Conservation (phyloP, 768 basidiomycete genomes). For the Rhodotorula babjevae region DNA sequence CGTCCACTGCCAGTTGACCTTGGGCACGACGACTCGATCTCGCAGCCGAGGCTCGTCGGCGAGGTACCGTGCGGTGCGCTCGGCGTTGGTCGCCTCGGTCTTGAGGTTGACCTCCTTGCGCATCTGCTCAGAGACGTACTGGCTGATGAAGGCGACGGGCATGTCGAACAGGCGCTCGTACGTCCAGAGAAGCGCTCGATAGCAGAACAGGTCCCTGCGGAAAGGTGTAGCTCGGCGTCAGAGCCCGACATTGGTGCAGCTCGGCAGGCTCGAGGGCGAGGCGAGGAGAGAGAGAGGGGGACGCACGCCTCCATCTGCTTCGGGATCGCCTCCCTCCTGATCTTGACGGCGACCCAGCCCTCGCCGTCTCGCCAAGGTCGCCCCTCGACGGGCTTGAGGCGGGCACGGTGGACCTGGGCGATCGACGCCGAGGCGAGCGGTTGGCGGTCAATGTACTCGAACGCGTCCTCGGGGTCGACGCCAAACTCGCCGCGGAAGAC, state of each 20-base stretch:
- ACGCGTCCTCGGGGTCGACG: constrained; percentile 65
- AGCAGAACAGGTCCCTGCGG: constrained; percentile 61
- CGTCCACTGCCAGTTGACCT: constrained; percentile 64
- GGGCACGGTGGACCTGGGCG: constrained; percentile 83
- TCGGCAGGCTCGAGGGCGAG: no score
- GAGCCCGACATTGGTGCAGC: no score
- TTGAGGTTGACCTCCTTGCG: constrained; percentile 76
- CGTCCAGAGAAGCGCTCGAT: constrained; percentile 48
- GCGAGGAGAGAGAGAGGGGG: neutral
- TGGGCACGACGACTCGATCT: constrained; percentile 71
- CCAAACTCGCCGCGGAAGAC: constrained; percentile 60
- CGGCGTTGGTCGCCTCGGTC: constrained; percentile 72
- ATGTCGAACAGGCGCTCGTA: constrained; percentile 67
- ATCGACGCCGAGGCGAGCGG: constrained; percentile 84
- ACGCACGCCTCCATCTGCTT: constrained; percentile 70
- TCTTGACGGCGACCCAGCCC: constrained; percentile 83
- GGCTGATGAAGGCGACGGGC: constrained; percentile 66
- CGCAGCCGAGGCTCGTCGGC: constrained; percentile 65
- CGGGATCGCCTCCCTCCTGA: constrained; percentile 81
- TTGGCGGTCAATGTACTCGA: constrained; percentile 68
- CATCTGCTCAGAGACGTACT: constrained; percentile 59
- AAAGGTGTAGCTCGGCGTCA: no score
- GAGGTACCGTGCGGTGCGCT: constrained; percentile 63
- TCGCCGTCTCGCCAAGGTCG: constrained; percentile 32
- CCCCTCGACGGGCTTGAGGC: constrained; percentile 47